Conservation (phyloP, 768 basidiomycete species). For the Collybiopsis luxurians region DNA sequence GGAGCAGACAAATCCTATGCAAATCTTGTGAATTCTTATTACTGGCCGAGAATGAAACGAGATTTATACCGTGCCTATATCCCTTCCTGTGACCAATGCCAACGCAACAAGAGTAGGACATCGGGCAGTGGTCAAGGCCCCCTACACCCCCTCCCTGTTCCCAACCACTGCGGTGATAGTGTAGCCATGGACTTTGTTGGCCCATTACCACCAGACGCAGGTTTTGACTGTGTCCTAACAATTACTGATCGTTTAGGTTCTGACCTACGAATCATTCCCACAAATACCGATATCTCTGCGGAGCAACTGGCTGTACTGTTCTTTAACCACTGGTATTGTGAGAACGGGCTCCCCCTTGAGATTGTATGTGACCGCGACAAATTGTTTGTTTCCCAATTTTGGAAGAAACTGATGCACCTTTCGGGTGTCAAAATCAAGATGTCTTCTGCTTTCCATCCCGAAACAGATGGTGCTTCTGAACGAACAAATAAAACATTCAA, state of each 20-base stretch:
- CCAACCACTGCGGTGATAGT: conserved; percentile 7
- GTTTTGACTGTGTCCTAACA: conserved; percentile 16
- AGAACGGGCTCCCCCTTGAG: conserved; percentile 17
- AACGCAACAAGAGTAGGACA: conserved; percentile 23
- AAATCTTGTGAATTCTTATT: conserved; percentile 10
- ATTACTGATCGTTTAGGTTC: conserved; percentile 17
- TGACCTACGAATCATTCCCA: conserved; percentile 14
- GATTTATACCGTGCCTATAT: conserved; percentile 22
- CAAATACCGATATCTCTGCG: conserved; percentile 14
- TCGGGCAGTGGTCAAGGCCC: conserved; percentile 13
- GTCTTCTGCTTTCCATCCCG: conserved; percentile 34
- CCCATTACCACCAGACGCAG: conserved; percentile 17
- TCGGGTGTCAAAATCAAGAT: conserved; percentile 22
- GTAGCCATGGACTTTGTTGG: conserved; percentile 24
- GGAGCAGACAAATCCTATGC: conserved; percentile 16
- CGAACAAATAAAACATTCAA: conserved; percentile 28
- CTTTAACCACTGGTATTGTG: too few species aligned
- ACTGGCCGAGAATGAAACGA: conserved; percentile 19
- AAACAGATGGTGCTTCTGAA: conserved; percentile 34
- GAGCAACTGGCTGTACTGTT: too few species aligned
- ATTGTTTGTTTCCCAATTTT: conserved; percentile 26
- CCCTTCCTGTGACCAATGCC: conserved; percentile 20
- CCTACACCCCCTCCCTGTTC: conserved; percentile 18
- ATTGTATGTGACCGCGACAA: conserved; percentile 27
- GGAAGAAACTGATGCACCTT: conserved; percentile 16